A percentile compares a stretch with the other conserved stretches of the same genome.
These are phyloP conservation scores for Clausena lansium DNA, from an alignment of 345 rosid species.

Conservation along the genomic window DNA sequence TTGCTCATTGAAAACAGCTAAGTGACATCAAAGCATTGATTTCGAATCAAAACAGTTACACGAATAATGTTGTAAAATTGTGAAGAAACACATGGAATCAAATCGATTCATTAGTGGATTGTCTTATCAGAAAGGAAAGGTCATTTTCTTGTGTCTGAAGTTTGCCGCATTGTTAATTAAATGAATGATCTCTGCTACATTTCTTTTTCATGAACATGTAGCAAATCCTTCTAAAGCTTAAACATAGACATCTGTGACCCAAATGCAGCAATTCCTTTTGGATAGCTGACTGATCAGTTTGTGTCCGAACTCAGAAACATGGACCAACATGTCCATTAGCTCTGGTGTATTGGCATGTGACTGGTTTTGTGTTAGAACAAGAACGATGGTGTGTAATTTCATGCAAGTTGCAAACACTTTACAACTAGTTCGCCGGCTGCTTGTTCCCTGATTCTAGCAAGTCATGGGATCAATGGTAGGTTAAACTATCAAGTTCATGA, in stretches of 20 bases:
- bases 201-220: no score
- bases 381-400: not conserved
- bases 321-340: slow-evolving; percentile 11
- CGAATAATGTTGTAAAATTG: no score
- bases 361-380: not conserved
- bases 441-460: not conserved
- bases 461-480: not conserved
- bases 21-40: not conserved
- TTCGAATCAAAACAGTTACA: not conserved
- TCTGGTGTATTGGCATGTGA: slow-evolving; percentile 2
- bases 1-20: not conserved
- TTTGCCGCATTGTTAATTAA: not conserved
- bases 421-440: not conserved
- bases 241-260: no score
- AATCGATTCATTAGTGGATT: not conserved
- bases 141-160: not conserved
- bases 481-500: slow-evolving; percentile 10
- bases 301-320: slow-evolving; percentile 3
- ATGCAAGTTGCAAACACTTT: slow-evolving; percentile 4
- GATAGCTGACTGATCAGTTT: not conserved
- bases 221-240: no score
- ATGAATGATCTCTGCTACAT: not conserved
- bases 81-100: not conserved
- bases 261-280: not conserved
- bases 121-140: not conserved